Percentiles rank a stretch among this genome's conserved stretches.
Conservation (phyloP, 164 flowering plant genomes). For the Tinospora cordifolia region DNA sequence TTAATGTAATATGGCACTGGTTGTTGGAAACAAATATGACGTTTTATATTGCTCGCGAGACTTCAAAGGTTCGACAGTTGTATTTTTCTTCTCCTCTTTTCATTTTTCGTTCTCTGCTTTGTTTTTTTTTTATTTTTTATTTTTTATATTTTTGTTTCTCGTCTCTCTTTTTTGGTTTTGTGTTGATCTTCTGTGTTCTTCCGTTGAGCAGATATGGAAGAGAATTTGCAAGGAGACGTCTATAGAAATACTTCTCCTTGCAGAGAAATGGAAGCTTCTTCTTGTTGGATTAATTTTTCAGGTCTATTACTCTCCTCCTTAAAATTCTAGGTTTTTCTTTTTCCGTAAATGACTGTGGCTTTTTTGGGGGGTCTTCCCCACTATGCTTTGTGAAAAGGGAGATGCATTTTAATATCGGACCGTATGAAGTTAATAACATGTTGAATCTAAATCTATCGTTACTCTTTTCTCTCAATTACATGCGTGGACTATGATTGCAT, state of each 20-base stretch:
- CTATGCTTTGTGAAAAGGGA: not conserved
- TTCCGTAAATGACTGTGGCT: not conserved
- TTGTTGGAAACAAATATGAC: conserved; percentile 43
- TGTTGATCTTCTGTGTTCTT: conserved; percentile 11
- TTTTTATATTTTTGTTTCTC: no score
- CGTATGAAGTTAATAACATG: not conserved
- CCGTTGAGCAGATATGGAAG: conserved; percentile 68
- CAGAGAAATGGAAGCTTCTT: conserved; percentile 81
- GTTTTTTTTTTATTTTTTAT: not conserved
- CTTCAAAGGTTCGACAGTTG: conserved; percentile 68
- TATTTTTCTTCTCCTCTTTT: not conserved
- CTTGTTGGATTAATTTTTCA: conserved; percentile 74
- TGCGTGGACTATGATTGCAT: no score
- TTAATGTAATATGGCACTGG: conserved; percentile 53
- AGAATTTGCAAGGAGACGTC: conserved; percentile 64
- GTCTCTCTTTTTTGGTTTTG: not conserved
- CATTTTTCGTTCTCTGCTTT: conserved; percentile 1
- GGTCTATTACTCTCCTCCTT: conserved; percentile 29
- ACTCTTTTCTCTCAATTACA: conserved; percentile 1
- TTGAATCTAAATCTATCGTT: not conserved
- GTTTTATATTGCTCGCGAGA: conserved; percentile 86
- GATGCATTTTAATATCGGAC: not conserved
- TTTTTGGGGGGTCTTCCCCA: not conserved
- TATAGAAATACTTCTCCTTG: conserved; percentile 61
- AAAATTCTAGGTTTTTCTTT: conserved; percentile 1